Base-by-base conservation (phyloP, 2,329 filamentous ascomycete genomes). In the Cladosporium phlei region DNA sequence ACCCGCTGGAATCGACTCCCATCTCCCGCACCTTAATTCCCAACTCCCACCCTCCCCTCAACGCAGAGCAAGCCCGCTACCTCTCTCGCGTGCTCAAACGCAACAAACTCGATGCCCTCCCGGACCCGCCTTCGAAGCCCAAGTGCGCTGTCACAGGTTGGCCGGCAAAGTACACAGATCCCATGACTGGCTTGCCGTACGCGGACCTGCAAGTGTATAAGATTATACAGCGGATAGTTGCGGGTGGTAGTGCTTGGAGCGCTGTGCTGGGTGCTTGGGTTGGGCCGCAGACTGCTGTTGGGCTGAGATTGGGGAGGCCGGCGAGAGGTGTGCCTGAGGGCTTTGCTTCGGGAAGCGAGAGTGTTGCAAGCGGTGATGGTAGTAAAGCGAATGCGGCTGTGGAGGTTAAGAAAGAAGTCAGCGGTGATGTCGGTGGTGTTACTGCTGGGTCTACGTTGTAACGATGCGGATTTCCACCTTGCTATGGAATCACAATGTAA, bases 191-290 rank as follows among this genome's bases (percentile, higher is more conserved):
- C 0, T 75, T 97, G 12, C 80, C 83, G 1, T 98, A 91, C 67
- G 78, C 80, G 53, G 91, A 91, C 62, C 73, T 80, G 33, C 79
- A 83, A 52, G 90, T 89, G 0, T 96, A 89, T 68, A 81, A 81
- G 57, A 83, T 94, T 64, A 85, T 97, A 35, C 84, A 87, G 59
- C 80, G 83, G 46, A 75, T 95, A 11, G 69, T 80, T 43, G 77
- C 74, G 1, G 85, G 88, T 33, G 82, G 87, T 34, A 90, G 89
- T 64, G 79, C 79, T 48, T 98, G 88, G 86, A 95, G 89, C 63
- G 75, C 74, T 22, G 73, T 93, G 55, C 67, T 95, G 22, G 89
- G 87, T 5, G 86, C 84, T 12, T 98, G 90, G 78, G 83, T 91
- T 4, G 91, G 91, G 0, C 56, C 59, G 3, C 48, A 49, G 3